Evolutionary conservation across 495 filamentous ascomycete genomes (phyloP).

Genomic region (Aspergillus heteromorphus): DNA sequence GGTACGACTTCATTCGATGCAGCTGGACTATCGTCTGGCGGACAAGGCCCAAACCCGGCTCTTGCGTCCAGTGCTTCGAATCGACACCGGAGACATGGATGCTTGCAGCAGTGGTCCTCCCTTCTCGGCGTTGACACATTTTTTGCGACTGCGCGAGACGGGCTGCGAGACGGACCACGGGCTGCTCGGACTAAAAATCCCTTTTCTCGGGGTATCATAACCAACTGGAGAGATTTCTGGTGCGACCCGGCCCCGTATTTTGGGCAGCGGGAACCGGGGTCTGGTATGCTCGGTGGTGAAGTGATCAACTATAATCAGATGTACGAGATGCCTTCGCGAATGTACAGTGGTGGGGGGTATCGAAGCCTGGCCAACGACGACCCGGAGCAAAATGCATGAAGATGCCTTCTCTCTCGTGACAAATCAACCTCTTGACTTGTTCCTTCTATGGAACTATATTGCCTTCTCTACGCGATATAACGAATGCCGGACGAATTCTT

Average conservation of each 20-base stretch:
- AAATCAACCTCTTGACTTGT: neutral
- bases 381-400: constrained; percentile 6
- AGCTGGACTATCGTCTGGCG: constrained; percentile 59
- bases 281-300: constrained; percentile 71
- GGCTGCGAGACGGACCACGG: constrained; percentile 49
- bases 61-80: constrained; percentile 32
- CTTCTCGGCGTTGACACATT: constrained; percentile 89
- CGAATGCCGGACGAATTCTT: constrained; percentile 4
- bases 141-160: constrained; percentile 70
- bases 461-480: constrained; percentile 2
- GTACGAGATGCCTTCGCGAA: constrained; percentile 75
- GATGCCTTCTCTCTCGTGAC: neutral
- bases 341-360: constrained; percentile 44
- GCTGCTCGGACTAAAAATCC: constrained; percentile 61
- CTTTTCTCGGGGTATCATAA: constrained; percentile 72
- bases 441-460: neutral
- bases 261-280: constrained; percentile 64
- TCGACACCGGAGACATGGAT: constrained; percentile 49
- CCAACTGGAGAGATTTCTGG: constrained; percentile 96
- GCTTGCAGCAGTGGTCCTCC: constrained; percentile 71
- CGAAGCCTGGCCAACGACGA: constrained; percentile 40
- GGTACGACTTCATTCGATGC: constrained; percentile 61
- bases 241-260: constrained; percentile 82
- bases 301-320: constrained; percentile 79
- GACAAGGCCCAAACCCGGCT: constrained; percentile 44